These are phyloP conservation scores for Colletotrichum filicis DNA, from an alignment of 2,329 filamentous ascomycete species.

Conservation along the genomic window DNA sequence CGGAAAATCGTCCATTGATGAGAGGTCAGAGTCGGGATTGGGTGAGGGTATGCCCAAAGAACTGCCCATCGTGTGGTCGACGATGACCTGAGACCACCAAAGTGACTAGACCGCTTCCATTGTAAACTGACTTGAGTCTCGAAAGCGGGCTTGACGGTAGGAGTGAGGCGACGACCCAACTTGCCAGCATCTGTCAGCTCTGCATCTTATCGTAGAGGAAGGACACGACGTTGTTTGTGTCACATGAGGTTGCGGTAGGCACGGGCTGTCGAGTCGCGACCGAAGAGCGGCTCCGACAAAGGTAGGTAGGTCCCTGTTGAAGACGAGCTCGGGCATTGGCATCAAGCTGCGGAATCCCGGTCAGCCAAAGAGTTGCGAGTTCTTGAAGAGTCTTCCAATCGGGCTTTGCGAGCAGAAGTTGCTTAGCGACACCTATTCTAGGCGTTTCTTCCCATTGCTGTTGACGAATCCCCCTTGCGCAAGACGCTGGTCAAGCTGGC, in stretches of 20 bases:
- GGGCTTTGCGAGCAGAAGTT: neutral
- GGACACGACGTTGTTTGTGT: neutral
- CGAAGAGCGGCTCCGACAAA: neutral
- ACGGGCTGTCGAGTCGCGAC: neutral
- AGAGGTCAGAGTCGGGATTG: neutral
- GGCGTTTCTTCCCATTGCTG: neutral
- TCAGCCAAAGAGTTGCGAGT: neutral
- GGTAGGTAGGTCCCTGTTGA: neutral
- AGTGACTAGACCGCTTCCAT: neutral
- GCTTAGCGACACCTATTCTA: neutral
- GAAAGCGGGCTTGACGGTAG: neutral
- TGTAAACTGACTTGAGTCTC: neutral
- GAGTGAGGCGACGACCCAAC: neutral
- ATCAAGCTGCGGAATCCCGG: neutral
- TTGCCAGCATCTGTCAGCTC: neutral
- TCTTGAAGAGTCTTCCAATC: neutral
- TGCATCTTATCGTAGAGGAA: neutral
- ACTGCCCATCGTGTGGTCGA: neutral
- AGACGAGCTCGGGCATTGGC: neutral
- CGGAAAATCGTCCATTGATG: neutral
- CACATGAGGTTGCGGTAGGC: neutral
- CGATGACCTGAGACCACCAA: neutral
- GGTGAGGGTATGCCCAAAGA: neutral
- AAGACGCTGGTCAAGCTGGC: constrained; percentile 1
- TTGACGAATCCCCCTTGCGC: constrained; percentile 3